Evolutionary conservation across 2,329 filamentous ascomycete genomes (phyloP).

Genomic region (Epichloe amarillans): DNA sequence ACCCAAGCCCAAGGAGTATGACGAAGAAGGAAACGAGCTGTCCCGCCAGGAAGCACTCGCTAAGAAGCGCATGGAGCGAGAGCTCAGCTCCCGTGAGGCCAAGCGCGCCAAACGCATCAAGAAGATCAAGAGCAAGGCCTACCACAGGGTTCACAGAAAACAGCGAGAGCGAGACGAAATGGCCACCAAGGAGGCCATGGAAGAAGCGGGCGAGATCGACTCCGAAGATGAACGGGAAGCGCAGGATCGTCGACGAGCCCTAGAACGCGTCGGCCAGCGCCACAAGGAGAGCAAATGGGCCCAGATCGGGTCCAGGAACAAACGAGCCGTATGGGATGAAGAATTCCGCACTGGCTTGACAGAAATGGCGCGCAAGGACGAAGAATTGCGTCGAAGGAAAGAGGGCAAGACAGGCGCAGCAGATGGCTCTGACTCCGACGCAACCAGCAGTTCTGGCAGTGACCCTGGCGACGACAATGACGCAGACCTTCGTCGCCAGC

Average conservation of each 20-base stretch:
- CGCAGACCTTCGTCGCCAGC: constrained; percentile 33
- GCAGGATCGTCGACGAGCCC: constrained; percentile 60
- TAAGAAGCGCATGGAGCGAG: constrained; percentile 66
- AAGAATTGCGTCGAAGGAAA: constrained; percentile 68
- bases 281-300: constrained; percentile 89
- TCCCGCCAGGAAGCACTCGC: constrained; percentile 58
- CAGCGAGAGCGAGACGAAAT: constrained; percentile 43
- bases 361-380: constrained; percentile 70
- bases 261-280: constrained; percentile 73
- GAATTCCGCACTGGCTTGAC: constrained; percentile 65
- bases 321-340: constrained; percentile 77
- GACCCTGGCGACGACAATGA: constrained; percentile 26
- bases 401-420: constrained; percentile 48
- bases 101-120: constrained; percentile 84
- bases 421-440: constrained; percentile 38
- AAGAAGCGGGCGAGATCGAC: constrained; percentile 44
- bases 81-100: constrained; percentile 79
- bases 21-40: constrained; percentile 58
- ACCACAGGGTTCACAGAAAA: constrained; percentile 81
- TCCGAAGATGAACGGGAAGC: constrained; percentile 53
- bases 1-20: constrained; percentile 46
- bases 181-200: constrained; percentile 37
- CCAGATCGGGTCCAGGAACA: constrained; percentile 66
- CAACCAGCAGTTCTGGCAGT: constrained; percentile 42
- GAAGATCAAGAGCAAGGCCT: constrained; percentile 97